Percentiles rank a stretch among this genome's conserved stretches.
Evolutionary conservation across 2,329 filamentous ascomycete species (phyloP).

Genomic region (Diaporthe citrichinensis): DNA sequence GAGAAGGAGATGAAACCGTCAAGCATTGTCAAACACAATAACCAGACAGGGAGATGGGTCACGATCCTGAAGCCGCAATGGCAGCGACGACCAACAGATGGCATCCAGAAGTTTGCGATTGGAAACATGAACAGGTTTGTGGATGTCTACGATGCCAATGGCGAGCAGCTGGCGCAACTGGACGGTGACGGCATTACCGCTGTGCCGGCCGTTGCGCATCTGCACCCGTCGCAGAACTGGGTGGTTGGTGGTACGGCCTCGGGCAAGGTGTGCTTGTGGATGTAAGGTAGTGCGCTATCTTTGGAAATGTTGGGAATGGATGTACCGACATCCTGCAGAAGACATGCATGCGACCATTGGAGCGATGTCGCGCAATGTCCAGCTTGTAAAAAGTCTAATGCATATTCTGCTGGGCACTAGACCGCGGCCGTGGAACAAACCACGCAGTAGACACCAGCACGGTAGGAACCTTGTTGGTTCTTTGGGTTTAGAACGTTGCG

Average conservation of each 20-base stretch:
- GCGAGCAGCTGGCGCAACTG: slow-evolving; percentile 89
- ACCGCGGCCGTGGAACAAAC: not conserved
- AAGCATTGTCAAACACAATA: slow-evolving; percentile 85
- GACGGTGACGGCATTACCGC: slow-evolving; percentile 93
- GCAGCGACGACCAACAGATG: slow-evolving; percentile 84
- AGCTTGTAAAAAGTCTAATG: not conserved
- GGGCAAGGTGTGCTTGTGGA: slow-evolving; percentile 94
- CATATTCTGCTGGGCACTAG: not conserved
- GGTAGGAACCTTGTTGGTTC: not conserved
- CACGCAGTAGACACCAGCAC: not conserved
- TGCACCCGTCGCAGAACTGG: slow-evolving; percentile 91
- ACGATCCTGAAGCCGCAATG: slow-evolving; percentile 88
- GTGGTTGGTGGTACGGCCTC: slow-evolving; percentile 92
- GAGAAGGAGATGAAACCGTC: slow-evolving; percentile 77
- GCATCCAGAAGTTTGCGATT: slow-evolving; percentile 89
- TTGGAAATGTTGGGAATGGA: not conserved
- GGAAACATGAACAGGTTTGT: slow-evolving; percentile 99
- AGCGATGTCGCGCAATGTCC: slow-evolving; percentile 1
- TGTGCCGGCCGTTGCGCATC: slow-evolving; percentile 91
- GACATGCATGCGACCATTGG: not conserved
- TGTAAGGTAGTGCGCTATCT: slow-evolving; percentile 60
- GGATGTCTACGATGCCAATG: slow-evolving; percentile 86
- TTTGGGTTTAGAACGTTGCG: slow-evolving; percentile 18
- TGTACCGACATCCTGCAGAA: not conserved
- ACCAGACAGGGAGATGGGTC: slow-evolving; percentile 95